phyloP scores from a whole-genome alignment of 345 rosid species.

The Brassica rapa region DNA sequence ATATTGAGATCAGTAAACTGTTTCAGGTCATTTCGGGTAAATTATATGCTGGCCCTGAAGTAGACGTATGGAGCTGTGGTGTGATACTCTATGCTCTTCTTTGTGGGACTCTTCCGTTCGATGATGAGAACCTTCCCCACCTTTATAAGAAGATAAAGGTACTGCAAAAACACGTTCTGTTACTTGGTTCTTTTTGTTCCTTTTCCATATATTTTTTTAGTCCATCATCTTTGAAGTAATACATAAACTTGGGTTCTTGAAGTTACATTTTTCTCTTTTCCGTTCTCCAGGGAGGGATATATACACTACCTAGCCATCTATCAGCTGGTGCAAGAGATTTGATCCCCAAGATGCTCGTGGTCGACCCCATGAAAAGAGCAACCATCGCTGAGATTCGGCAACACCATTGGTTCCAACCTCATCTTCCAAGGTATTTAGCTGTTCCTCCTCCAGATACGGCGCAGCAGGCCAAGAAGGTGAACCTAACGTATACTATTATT shows the following conservation, averaged over 20 bases:
- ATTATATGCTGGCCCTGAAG: conserved; percentile 91
- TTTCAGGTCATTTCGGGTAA: conserved; percentile 83
- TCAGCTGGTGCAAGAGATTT: conserved; percentile 85
- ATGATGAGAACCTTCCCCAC: conserved; percentile 87
- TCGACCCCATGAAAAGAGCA: conserved; percentile 87
- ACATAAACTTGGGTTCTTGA: not conserved
- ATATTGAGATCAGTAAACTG: conserved; percentile 6
- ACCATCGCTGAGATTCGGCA: conserved; percentile 85
- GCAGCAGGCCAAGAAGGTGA: conserved; percentile 76
- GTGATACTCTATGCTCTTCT: conserved; percentile 93
- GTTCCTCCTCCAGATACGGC: conserved; percentile 77
- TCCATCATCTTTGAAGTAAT: conserved; percentile 1
- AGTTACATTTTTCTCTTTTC: not conserved
- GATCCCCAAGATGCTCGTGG: conserved; percentile 91
- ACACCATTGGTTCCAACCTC: conserved; percentile 86
- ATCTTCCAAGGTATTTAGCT: conserved; percentile 87
- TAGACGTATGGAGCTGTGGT: conserved; percentile 99
- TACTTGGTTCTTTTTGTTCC: not conserved
- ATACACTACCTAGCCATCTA: conserved; percentile 89
- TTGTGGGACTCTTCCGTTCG: conserved; percentile 93
- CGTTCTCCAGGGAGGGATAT: conserved; percentile 66
- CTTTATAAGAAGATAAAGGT: conserved; percentile 93
- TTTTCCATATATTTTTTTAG: too few relatives aligned
- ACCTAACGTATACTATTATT: not conserved
- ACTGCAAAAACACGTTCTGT: conserved; percentile 5